Evolutionary conservation across 1,139 yeast species (phyloP).

Genomic region (Yamadazyma triangularis): DNA sequence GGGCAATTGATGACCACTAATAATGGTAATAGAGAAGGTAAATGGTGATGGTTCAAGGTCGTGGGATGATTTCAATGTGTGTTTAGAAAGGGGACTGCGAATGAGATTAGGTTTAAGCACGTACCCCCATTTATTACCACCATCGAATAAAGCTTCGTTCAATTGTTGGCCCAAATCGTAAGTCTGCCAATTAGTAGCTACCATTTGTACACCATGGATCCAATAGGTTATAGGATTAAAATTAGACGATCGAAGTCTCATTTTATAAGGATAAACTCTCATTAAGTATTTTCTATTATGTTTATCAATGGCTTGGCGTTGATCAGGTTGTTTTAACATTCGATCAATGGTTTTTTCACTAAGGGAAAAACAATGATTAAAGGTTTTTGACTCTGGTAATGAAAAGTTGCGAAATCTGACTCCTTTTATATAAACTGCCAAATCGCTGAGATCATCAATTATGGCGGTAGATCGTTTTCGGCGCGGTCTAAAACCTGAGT

Average conservation of each 20-base stretch:
- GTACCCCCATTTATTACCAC: slow-evolving; percentile 62
- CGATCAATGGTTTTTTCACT: slow-evolving; percentile 66
- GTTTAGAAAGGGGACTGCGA: no score
- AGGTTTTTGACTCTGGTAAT: slow-evolving; percentile 77
- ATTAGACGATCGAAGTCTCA: slow-evolving; percentile 72
- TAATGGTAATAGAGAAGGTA: slow-evolving; percentile 40
- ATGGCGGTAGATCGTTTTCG: slow-evolving; percentile 22
- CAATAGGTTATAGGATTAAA: slow-evolving; percentile 77
- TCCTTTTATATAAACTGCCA: slow-evolving; percentile 72
- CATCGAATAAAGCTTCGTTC: slow-evolving; percentile 78
- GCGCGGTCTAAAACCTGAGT: slow-evolving; percentile 17
- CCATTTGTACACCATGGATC: slow-evolving; percentile 88
- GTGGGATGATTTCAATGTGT: no score
- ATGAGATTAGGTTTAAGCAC: slow-evolving; percentile 70
- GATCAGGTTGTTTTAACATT: slow-evolving; percentile 59
- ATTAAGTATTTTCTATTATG: slow-evolving; percentile 74
- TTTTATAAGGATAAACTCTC: slow-evolving; percentile 84
- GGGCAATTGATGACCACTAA: slow-evolving; percentile 86
- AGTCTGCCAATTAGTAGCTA: slow-evolving; percentile 96
- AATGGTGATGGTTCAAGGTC: slow-evolving; percentile 6
- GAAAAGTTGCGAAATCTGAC: slow-evolving; percentile 77
- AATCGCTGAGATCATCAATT: slow-evolving; percentile 46
- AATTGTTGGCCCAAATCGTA: slow-evolving; percentile 85
- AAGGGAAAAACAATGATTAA: slow-evolving; percentile 81
- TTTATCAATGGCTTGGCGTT: slow-evolving; percentile 52